phyloP scores from a whole-genome alignment of 2,329 filamentous ascomycete genomes.

The Cercospora sp. region DNA sequence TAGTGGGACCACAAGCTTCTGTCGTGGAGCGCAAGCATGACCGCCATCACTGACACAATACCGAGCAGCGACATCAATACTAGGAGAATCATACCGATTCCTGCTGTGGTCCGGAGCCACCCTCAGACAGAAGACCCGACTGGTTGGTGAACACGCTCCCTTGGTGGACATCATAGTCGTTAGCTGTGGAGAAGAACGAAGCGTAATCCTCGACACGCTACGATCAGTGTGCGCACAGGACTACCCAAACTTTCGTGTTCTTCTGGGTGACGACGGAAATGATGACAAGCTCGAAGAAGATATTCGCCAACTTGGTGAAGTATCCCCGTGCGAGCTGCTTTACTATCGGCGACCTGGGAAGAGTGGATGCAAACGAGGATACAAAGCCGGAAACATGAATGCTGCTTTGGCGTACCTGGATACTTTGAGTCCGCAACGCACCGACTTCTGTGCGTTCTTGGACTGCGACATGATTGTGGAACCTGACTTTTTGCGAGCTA shows the following conservation, averaged over 20 bases:
- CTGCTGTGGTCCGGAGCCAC: neutral
- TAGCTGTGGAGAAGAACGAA: constrained; percentile 47
- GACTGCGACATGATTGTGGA: constrained; percentile 70
- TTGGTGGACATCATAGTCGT: constrained; percentile 48
- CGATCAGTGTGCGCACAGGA: constrained; percentile 43
- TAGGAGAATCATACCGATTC: neutral
- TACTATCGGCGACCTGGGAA: constrained; percentile 39
- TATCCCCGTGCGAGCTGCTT: constrained; percentile 46
- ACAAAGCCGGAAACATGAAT: constrained; percentile 67
- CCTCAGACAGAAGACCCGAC: neutral
- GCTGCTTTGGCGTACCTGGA: constrained; percentile 45
- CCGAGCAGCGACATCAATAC: neutral
- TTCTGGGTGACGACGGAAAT: constrained; percentile 46
- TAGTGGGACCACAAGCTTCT: neutral
- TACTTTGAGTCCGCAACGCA: neutral
- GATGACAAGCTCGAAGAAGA: constrained; percentile 39
- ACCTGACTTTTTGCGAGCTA: constrained; percentile 59
- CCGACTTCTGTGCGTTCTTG: constrained; percentile 58
- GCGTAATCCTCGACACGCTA: constrained; percentile 45
- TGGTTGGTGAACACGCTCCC: constrained; percentile 37
- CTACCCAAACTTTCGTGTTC: constrained; percentile 43
- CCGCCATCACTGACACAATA: neutral
- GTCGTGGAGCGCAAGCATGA: neutral
- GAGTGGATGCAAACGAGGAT: constrained; percentile 48
- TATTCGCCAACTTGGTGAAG: constrained; percentile 39